Base-by-base conservation (phyloP, 1,139 yeast species). In the Candida pseudoviswanathii region DNA sequence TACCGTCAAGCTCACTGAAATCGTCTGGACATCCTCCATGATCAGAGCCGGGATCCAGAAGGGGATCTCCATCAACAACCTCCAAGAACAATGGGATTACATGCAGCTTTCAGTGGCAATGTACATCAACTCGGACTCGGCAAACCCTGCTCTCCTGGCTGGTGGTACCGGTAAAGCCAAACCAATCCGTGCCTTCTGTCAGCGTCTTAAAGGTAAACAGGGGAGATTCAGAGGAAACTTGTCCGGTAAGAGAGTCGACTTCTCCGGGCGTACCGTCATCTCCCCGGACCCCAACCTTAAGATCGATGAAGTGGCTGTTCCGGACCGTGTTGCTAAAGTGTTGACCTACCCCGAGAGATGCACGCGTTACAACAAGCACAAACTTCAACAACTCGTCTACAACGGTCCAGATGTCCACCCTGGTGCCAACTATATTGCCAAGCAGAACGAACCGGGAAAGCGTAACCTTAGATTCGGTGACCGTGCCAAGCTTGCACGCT, bases 1-100 rank as follows among this genome's bases (percentile, higher is more conserved):
- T 57, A 95, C 99, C 0, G 97, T 92, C 30, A 95, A 95, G 65
- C 75, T 95, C 51, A 90, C 99, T 0, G 99, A 95, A 69, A 90
- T 95, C 54, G 98, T 92, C 25, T 92, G 96, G 95, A 91, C 97
- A 1, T 87, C 96, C 10, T 86, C 96, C 1, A 78, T 91, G 67
- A 95, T 95, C 58, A 81, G 91, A 58, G 96, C 97, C 0, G 99
- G 98, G 52, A 82, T 95, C 45, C 96, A 91, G 58, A 91, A 91
- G 67, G 99, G 99, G 50, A 89, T 94, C 57, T 84, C 97, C 9
- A 85, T 95, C 61, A 88, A 89, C 55, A 89, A 90, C 60, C 77
- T 95, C 67, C 91, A 94, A 97, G 99, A 94, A 64, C 98, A 94
- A 63, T 95, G 99, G 99, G 99, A 95, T 63, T 94, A 89, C 64